Conservation (phyloP, 805 yeast species). For the Pachysolen tannophilus region DNA sequence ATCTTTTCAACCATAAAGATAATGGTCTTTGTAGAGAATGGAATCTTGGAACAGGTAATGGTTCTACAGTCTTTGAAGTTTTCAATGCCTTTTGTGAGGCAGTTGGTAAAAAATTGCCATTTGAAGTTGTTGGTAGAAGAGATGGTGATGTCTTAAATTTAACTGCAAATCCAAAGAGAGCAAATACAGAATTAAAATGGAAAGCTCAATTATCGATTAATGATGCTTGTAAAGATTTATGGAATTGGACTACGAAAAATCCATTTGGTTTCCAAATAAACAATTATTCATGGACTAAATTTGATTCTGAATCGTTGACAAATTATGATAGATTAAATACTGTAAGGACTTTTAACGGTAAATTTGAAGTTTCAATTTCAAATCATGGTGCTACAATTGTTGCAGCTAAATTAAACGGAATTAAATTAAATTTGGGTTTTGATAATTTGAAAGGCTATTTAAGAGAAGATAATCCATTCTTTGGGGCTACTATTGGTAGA, state of each 20-base stretch:
- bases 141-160: constrained; percentile 72
- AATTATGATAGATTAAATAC: constrained; percentile 27
- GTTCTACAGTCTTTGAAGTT: constrained; percentile 72
- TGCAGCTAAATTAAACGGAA: constrained; percentile 29
- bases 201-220: constrained; percentile 44
- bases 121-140: constrained; percentile 57
- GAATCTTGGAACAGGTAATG: constrained; percentile 79
- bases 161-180: constrained; percentile 64
- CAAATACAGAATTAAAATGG: constrained; percentile 63
- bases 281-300: constrained; percentile 26
- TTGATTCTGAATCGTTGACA: constrained; percentile 17
- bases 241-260: constrained; percentile 70
- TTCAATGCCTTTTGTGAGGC: constrained; percentile 56
- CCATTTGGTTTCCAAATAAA: constrained; percentile 49
- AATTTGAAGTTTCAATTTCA: constrained; percentile 31
- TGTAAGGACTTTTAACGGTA: constrained; percentile 10
- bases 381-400: constrained; percentile 48
- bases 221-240: constrained; percentile 62
- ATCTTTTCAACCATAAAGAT: constrained; percentile 28
- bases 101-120: constrained; percentile 56
- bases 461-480: constrained; percentile 32
- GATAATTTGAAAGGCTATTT: constrained; percentile 23
- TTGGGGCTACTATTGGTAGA: constrained; percentile 62
- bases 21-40: constrained; percentile 62
- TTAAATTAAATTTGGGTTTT: constrained; percentile 31